Evolutionary conservation across 2,329 filamentous ascomycete species (phyloP), one percentile per base, ranked within the genome.

Genomic region (Cladophialophora carrionii): DNA sequence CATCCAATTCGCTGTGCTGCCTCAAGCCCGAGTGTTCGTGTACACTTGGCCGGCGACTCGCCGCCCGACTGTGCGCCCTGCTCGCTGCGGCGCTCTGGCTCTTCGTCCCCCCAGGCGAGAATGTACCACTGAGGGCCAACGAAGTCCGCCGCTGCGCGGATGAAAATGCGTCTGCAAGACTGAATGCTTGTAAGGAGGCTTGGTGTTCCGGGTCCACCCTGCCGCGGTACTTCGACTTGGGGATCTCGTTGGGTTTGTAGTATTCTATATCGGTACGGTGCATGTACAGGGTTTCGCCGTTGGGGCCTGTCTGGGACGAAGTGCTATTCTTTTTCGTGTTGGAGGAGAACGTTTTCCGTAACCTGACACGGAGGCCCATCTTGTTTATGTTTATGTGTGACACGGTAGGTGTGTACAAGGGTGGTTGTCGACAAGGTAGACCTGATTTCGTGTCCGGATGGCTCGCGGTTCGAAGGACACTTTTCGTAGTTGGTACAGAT

Each of bases 201-300:
- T 80, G 75, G 67, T 82, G 80, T 66, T 76, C 76, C 58, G 76
- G 76, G 66, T 83, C 79, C 67, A 80, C 79, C 0, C 79, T 80
- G 9, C 81, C 81, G 14, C 75, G 76, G 68, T 82, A 83, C 63
- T 83, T 83, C 34, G 81, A 81, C 17, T 74, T 77, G 0, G 81
- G 81, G 20, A 81, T 75, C 70, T 83, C 80, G 70, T 78, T 71
- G 22, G 79, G 78, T 63, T 78, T 78, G 72, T 82, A 83, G 68
- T 82, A 79, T 74, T 81, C 77, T 64, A 82, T 75, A 65, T 80
- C 79, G 53, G 78, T 72, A 14, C 71, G 73, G 53, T 49, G 53
- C 49, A 68, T 71, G 49, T 71, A 71, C 49, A 64, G 56, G 57
- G 22, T 29, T 57, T 71, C 66, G 32, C 54, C 62, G 26, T 69